Base-by-base conservation (phyloP, 192 early-diverging fungal species). In the Kickxella alabastrina region DNA sequence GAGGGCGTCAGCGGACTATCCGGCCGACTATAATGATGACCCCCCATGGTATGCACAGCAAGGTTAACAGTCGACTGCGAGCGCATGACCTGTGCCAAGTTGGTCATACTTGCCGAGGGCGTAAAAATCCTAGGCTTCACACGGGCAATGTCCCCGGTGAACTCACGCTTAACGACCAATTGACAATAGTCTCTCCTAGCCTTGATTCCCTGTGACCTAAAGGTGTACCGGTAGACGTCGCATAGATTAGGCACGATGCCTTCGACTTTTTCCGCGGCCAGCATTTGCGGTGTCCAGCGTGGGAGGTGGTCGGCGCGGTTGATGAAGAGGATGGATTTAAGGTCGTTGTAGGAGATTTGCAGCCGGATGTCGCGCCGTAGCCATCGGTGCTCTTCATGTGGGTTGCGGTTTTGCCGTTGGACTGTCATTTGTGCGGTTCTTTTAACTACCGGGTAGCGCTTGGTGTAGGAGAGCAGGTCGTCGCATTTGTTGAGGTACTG, bases 401-500 rank as follows among this genome's bases (percentile, higher is more conserved):
- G 69, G 40, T 57, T 73, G 17, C 69, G 62, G 58, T 73, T 73
- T 34, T 73, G 69, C 13, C 69, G 47, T 54, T 65, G 69, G 22
- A 73, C 49, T 0, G 49, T 57, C 34, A 60, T 57, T 3, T 12
- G 10, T 3, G 12, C 21, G 9, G 52, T 43, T 24, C 61, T 22
- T 41, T 62, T 56, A 10, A 61, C 50, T 3, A 48, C 28, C 1
- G 69, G 69, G 46, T 65, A 73, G 17, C 69, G 69, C 26, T 48
- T 39, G 0, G 69, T 73, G 50, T 65, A 73, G 14, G 69, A 65
- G 3, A 73, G 44, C 1, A 73, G 41, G 50, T 73, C 69, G 45
- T 73, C 69, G 58, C 69, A 73, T 54, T 73, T 73, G 69, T 73
- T 65, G 4, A 73, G 52, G 28, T 65, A 73, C 37, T 73, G 69